These are phyloP conservation scores for Ustilago nuda DNA, from an alignment of 1,284 basidiomycete species.

Conservation along the genomic window DNA sequence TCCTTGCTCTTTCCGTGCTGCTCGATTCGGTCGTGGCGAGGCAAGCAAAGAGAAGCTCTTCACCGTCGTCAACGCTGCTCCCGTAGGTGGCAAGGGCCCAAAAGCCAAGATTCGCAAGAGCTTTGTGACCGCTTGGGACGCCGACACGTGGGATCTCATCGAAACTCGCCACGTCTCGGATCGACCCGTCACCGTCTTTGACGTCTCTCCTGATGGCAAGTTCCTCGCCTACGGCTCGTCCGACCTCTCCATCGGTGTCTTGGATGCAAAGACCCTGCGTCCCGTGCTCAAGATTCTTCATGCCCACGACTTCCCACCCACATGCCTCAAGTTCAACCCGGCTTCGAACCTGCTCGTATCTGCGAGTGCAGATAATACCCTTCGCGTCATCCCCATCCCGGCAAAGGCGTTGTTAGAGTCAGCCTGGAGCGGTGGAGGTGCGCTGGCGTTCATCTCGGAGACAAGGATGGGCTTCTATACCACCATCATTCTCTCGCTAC, in stretches of 20 bases:
- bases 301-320: conserved; percentile 94
- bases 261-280: conserved; percentile 82
- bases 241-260: conserved; percentile 84
- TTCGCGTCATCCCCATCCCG: conserved; percentile 76
- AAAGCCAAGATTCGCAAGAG: conserved; percentile 63
- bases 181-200: conserved; percentile 63
- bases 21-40: conserved; percentile 50
- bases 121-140: conserved; percentile 65
- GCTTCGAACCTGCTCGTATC: conserved; percentile 84
- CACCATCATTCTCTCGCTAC: conserved; percentile 46
- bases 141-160: conserved; percentile 61
- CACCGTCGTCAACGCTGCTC: conserved; percentile 62
- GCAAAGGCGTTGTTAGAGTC: conserved; percentile 65
- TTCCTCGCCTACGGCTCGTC: conserved; percentile 88
- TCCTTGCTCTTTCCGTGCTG: conserved; percentile 60
- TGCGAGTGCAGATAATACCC: conserved; percentile 89
- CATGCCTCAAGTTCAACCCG: conserved; percentile 87
- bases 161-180: conserved; percentile 61
- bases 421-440: conserved; percentile 19
- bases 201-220: conserved; percentile 76
- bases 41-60: conserved; percentile 54
- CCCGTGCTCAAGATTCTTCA: conserved; percentile 87
- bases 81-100: conserved; percentile 36
- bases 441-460: conserved; percentile 43
- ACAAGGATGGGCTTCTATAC: conserved; percentile 48